These are phyloP conservation scores for Mangifera indica DNA, from an alignment of 345 rosid genomes.

Conservation along the genomic window DNA sequence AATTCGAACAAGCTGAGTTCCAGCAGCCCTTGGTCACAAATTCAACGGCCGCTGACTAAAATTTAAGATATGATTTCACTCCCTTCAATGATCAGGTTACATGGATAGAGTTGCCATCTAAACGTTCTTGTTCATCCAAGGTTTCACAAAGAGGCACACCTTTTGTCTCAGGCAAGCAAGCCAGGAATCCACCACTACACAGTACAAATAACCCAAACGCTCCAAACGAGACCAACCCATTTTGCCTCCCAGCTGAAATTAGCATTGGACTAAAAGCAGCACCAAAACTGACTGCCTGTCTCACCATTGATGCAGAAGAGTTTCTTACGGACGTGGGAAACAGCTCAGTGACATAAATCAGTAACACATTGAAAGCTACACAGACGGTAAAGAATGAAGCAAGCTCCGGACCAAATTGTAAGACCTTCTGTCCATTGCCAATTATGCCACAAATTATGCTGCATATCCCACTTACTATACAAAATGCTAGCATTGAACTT, in stretches of 20 bases:
- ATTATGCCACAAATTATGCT: conserved; percentile 36
- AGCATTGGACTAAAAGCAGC: conserved; percentile 29
- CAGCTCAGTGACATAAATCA: conserved; percentile 46
- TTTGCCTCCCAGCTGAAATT: conserved; percentile 28
- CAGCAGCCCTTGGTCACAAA: too few relatives aligned
- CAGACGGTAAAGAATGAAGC: conserved; percentile 49
- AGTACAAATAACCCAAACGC: conserved; percentile 29
- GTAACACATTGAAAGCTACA: conserved; percentile 34
- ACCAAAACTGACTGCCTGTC: conserved; percentile 37
- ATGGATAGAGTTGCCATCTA: background rate
- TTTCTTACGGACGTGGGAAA: conserved; percentile 56
- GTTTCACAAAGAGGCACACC: conserved; percentile 33
- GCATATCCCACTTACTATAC: conserved; percentile 31
- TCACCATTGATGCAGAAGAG: conserved; percentile 40
- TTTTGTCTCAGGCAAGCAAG: conserved; percentile 39
- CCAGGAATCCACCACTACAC: conserved; percentile 28
- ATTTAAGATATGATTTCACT: too few relatives aligned
- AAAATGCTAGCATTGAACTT: conserved; percentile 32
- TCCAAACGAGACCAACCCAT: conserved; percentile 26
- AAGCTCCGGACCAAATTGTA: conserved; percentile 44
- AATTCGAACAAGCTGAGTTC: too few relatives aligned
- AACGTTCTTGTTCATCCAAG: conserved; percentile 39
- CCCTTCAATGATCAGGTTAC: too few relatives aligned
- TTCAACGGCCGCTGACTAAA: too few relatives aligned
- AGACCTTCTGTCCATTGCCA: background rate